These are phyloP conservation scores for Zymoseptoria passerinii DNA, from an alignment of 2,329 filamentous ascomycete species.

Conservation along the genomic window DNA sequence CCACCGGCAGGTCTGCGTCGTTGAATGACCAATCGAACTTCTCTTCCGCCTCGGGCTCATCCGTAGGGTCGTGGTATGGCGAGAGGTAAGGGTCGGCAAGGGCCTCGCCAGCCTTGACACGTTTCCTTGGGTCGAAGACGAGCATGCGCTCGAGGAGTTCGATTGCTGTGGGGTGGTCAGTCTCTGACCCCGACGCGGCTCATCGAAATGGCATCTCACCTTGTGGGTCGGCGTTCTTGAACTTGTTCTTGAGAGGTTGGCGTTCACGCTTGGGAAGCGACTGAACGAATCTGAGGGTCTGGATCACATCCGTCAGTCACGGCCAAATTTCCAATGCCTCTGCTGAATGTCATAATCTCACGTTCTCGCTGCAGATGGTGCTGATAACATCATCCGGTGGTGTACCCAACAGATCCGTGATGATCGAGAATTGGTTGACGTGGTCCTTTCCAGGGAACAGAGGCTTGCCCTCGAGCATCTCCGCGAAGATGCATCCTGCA, in stretches of 20 bases:
- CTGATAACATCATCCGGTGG: constrained; percentile 97
- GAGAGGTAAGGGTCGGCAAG: constrained; percentile 88
- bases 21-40: constrained; percentile 99
- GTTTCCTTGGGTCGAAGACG: constrained; percentile 95
- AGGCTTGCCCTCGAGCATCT: constrained; percentile 98
- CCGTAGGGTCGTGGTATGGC: constrained; percentile 93
- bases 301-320: constrained; percentile 17
- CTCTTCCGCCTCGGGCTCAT: constrained; percentile 90
- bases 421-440: constrained; percentile 99
- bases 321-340: too few species aligned
- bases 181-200: background rate
- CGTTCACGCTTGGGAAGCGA: constrained; percentile 91
- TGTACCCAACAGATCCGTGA: constrained; percentile 91
- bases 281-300: constrained; percentile 96
- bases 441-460: constrained; percentile 98
- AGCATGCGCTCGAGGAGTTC: constrained; percentile 94
- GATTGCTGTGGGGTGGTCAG: constrained; percentile 46
- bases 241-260: constrained; percentile 78
- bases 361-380: constrained; percentile 94
- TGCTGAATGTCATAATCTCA: constrained; percentile 38
- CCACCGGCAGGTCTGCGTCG: constrained; percentile 90
- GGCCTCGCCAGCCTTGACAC: constrained; percentile 77
- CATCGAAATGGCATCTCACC: constrained; percentile 3
- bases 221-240: constrained; percentile 80
- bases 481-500: constrained; percentile 95